Evolutionary conservation across 75 land plant genomes (phyloP).

Genomic region (Selaginella tamariscina): DNA sequence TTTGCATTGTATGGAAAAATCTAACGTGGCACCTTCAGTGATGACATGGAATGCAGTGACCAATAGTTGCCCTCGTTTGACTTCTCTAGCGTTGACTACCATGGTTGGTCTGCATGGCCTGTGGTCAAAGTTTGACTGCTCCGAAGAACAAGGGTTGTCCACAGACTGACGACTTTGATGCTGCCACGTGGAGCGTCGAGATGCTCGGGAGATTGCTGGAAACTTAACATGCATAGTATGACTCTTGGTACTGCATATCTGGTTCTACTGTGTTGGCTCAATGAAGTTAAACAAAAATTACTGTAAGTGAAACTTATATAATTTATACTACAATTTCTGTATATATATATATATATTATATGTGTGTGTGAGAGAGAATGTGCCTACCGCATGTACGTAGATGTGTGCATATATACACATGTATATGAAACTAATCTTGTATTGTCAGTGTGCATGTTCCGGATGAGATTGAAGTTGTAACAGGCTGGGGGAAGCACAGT

Average conservation of each 20-base stretch:
- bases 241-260: constrained; percentile 41
- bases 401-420: too few species aligned
- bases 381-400: too few species aligned
- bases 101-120: constrained; percentile 9
- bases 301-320: too few species aligned
- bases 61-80: constrained; percentile 51
- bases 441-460: constrained; percentile 23
- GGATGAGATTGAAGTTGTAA: constrained; percentile 35
- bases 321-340: too few species aligned
- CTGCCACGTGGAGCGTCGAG: constrained; percentile 31
- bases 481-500: constrained; percentile 69
- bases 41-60: constrained; percentile 53
- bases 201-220: constrained; percentile 30
- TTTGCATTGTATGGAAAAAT: constrained; percentile 35
- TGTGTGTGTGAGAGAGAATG: too few species aligned
- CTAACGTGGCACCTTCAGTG: constrained; percentile 26
- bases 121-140: constrained; percentile 17
- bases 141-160: constrained; percentile 36
- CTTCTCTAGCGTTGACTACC: constrained; percentile 14
- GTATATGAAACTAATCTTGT: too few species aligned
- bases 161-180: constrained; percentile 24
- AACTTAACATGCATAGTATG: constrained; percentile 64
- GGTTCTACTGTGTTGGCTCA: constrained; percentile 48
- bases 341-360: too few species aligned
- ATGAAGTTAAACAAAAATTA: constrained; percentile 28